phyloP scores from a whole-genome alignment of 2,329 filamentous ascomycete genomes.

The Fusarium oligoseptatum region DNA sequence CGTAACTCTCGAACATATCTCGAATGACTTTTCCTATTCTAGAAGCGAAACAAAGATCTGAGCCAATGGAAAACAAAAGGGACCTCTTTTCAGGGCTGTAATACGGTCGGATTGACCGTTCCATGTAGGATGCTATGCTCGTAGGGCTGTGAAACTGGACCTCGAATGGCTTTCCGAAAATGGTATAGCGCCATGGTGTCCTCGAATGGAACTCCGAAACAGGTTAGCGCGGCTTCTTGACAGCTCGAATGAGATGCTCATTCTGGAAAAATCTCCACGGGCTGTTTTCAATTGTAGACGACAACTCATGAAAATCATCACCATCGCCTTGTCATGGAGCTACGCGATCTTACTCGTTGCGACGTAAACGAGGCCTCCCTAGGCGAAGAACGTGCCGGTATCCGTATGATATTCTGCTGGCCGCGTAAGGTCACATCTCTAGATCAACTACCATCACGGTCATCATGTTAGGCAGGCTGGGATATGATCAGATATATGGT shows the following conservation, averaged over 20 bases:
- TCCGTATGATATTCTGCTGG: background rate
- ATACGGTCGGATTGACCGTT: conserved; percentile 18
- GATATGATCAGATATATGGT: too few relatives aligned
- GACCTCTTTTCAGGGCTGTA: background rate
- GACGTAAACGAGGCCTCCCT: conserved; percentile 1
- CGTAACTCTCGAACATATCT: conserved; percentile 8
- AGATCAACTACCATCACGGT: background rate
- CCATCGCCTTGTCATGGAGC: background rate
- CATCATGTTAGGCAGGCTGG: background rate
- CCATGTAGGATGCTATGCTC: conserved; percentile 14
- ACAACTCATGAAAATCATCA: background rate
- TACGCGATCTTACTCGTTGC: background rate
- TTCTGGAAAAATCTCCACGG: background rate
- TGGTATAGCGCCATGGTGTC: conserved; percentile 5
- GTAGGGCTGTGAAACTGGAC: conserved; percentile 33
- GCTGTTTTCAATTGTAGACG: background rate
- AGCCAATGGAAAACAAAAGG: conserved; percentile 18
- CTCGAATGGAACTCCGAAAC: conserved; percentile 20
- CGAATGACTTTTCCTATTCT: conserved; percentile 41
- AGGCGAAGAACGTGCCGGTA: background rate
- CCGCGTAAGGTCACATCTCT: background rate
- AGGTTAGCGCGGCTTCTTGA: conserved; percentile 10
- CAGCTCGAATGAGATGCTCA: conserved; percentile 19
- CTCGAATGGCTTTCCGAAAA: conserved; percentile 44
- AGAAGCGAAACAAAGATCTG: background rate